A percentile compares a stretch with the other conserved stretches of the same genome.
phyloP scores from a whole-genome alignment of 1,284 basidiomycete species.

The Austroboletus rostrupii region DNA sequence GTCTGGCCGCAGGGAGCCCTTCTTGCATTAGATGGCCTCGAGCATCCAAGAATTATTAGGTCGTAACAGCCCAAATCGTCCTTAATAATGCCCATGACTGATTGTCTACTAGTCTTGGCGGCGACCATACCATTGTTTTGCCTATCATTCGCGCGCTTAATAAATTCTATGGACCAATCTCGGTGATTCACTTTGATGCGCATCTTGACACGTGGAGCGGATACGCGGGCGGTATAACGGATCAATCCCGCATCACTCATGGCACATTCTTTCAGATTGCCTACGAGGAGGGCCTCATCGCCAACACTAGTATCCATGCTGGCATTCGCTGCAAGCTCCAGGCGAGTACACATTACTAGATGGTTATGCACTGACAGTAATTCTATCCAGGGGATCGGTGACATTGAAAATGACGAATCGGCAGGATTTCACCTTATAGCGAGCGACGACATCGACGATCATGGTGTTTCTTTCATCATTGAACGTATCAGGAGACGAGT shows the following conservation, averaged over 20 bases:
- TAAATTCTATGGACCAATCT: slow-evolving; percentile 71
- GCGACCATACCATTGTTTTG: slow-evolving; percentile 76
- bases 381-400: slow-evolving; percentile 47
- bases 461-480: slow-evolving; percentile 61
- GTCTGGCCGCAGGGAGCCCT: slow-evolving; percentile 23
- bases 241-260: slow-evolving; percentile 66
- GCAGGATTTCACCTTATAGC: slow-evolving; percentile 71
- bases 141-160: slow-evolving; percentile 72
- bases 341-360: slow-evolving; percentile 34
- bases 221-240: slow-evolving; percentile 50
- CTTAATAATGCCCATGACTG: background rate
- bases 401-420: slow-evolving; percentile 58
- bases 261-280: slow-evolving; percentile 78
- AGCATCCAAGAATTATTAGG: slow-evolving; percentile 69
- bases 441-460: slow-evolving; percentile 73
- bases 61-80: slow-evolving; percentile 16
- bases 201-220: slow-evolving; percentile 67
- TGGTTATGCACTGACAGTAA: background rate
- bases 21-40: slow-evolving; percentile 50
- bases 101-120: slow-evolving; percentile 52
- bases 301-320: slow-evolving; percentile 71
- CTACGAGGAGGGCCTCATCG: slow-evolving; percentile 66
- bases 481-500: slow-evolving; percentile 59
- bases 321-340: slow-evolving; percentile 72
- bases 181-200: slow-evolving; percentile 80